Percentiles rank a stretch among this genome's conserved stretches.
Evolutionary conservation across 495 filamentous ascomycete genomes (phyloP).

Genomic region (Cryomyces minteri): DNA sequence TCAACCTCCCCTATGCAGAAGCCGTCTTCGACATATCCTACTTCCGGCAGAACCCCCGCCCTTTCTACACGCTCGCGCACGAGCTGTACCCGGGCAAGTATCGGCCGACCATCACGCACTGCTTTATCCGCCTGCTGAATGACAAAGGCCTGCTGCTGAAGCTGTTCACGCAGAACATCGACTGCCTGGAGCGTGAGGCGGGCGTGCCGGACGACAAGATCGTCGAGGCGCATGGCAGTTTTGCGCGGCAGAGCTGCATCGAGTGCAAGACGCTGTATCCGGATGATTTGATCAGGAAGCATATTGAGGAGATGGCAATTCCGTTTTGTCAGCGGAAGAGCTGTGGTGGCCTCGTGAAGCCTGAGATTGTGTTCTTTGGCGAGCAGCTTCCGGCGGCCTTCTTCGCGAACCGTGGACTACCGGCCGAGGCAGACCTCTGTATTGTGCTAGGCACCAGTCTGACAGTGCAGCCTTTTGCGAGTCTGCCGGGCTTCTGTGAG

Average conservation of each 20-base stretch:
- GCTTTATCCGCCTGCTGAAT: constrained; percentile 57
- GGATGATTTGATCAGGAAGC: constrained; percentile 48
- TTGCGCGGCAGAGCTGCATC: constrained; percentile 76
- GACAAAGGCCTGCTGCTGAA: constrained; percentile 62
- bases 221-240: constrained; percentile 89
- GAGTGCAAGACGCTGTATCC: constrained; percentile 62
- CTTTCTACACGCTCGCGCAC: constrained; percentile 81
- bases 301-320: constrained; percentile 41
- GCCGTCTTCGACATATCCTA: constrained; percentile 71
- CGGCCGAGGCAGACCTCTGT: constrained; percentile 51
- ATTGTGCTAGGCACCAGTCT: constrained; percentile 89
- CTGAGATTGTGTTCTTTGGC: constrained; percentile 93
- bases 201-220: constrained; percentile 68
- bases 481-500: constrained; percentile 43
- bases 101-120: constrained; percentile 67
- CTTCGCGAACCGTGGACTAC: constrained; percentile 34
- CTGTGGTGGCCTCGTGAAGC: constrained; percentile 79
- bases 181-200: constrained; percentile 77
- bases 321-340: constrained; percentile 39
- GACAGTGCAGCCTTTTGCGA: constrained; percentile 76
- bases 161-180: constrained; percentile 95
- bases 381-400: constrained; percentile 55
- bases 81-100: constrained; percentile 89
- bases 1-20: constrained; percentile 69
- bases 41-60: constrained; percentile 66